Evolutionary conservation across 495 filamentous ascomycete species (phyloP).

Genomic region (Penicillium bovifimosum): DNA sequence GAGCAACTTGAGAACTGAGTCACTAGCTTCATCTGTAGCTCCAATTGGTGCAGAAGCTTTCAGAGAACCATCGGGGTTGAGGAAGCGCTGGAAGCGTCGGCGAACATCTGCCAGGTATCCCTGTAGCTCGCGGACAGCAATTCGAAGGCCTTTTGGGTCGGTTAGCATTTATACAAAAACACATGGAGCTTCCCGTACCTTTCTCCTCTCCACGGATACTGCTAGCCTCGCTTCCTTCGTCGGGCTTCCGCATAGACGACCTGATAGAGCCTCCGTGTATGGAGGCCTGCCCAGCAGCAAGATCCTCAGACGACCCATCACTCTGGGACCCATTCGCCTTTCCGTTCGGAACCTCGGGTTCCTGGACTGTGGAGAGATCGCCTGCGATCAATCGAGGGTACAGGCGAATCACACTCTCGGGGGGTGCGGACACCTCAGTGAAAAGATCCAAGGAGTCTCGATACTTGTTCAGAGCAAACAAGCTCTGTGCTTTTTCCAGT

Average conservation of each 20-base stretch:
- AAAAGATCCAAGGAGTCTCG: slow-evolving; percentile 87
- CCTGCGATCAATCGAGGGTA: slow-evolving; percentile 84
- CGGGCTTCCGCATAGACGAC: slow-evolving; percentile 45
- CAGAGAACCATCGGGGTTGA: slow-evolving; percentile 70
- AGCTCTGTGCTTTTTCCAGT: slow-evolving; percentile 79
- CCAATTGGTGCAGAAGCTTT: slow-evolving; percentile 53
- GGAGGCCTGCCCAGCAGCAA: slow-evolving; percentile 13
- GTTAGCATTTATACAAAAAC: background rate
- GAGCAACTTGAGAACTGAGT: slow-evolving; percentile 40
- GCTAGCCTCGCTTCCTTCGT: slow-evolving; percentile 41
- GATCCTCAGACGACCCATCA: slow-evolving; percentile 26
- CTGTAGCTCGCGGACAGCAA: slow-evolving; percentile 73
- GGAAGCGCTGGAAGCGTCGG: slow-evolving; percentile 70
- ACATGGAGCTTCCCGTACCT: background rate
- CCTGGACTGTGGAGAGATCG: slow-evolving; percentile 55
- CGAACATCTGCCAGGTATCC: slow-evolving; percentile 81
- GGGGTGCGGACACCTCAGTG: slow-evolving; percentile 79
- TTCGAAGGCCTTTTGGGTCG: slow-evolving; percentile 64
- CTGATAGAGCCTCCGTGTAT: slow-evolving; percentile 52
- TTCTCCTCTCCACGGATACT: slow-evolving; percentile 38
- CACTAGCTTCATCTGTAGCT: slow-evolving; percentile 45
- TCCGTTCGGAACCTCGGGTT: slow-evolving; percentile 44
- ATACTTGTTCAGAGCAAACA: slow-evolving; percentile 81
- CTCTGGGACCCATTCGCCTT: slow-evolving; percentile 29
- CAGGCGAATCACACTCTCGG: slow-evolving; percentile 78